phyloP scores from a whole-genome alignment of 2,329 filamentous ascomycete species.

The Acrocalymma vagum region DNA sequence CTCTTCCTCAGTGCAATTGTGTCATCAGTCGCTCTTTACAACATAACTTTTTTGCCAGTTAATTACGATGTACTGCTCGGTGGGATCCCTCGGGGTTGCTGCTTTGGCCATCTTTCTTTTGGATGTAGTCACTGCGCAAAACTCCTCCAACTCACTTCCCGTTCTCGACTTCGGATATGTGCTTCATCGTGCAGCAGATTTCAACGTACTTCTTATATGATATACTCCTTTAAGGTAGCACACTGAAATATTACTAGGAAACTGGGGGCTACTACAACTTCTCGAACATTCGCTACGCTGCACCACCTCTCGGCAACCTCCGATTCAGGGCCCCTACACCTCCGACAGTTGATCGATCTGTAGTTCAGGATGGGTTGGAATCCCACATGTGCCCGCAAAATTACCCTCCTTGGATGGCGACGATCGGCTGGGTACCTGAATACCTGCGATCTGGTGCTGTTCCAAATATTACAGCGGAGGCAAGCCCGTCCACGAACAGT shows the following conservation, averaged over 20 bases:
- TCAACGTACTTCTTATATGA: constrained; percentile 38
- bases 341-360: constrained; percentile 46
- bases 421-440: constrained; percentile 18
- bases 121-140: no score
- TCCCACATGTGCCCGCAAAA: constrained; percentile 21
- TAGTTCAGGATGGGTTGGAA: constrained; percentile 51
- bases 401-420: constrained; percentile 48
- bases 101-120: no score
- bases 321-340: constrained; percentile 55
- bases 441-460: background rate
- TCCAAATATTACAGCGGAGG: no score
- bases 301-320: constrained; percentile 56
- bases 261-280: constrained; percentile 55
- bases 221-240: background rate
- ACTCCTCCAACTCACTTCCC: constrained; percentile 42
- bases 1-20: no score
- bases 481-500: no score
- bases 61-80: no score
- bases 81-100: no score
- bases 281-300: constrained; percentile 61
- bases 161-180: constrained; percentile 60
- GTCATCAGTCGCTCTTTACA: no score
- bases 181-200: constrained; percentile 52
- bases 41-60: no score
- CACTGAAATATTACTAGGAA: constrained; percentile 15